Evolutionary conservation across 2,329 filamentous ascomycete species (phyloP), one percentile per base, ranked within the genome.

Genomic region (Cryphonectria parasitica): DNA sequence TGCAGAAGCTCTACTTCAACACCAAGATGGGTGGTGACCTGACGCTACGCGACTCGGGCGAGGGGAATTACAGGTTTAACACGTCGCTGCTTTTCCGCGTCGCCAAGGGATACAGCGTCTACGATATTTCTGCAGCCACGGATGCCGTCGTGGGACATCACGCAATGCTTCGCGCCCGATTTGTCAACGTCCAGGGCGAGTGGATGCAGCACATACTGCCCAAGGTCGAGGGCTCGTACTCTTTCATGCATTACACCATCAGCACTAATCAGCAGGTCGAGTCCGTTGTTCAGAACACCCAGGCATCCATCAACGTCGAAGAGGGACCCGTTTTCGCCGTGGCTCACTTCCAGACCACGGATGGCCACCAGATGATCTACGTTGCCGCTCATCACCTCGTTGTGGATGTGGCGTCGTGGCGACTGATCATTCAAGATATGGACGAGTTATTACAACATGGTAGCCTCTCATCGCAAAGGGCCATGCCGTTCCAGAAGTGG

Each of bases 1-100:
- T 87, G 82, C 86, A 88, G 76, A 83, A 84, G 68, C 78, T 88
- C 4, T 86, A 85, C 74, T 87, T 88, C 66, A 80, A 84, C 72
- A 85, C 84, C 0, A 76, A 79, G 1, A 82, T 85, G 76, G 82
- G 82, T 5, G 79, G 78, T 1, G 77, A 80, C 64, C 70, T 75
- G 15, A 76, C 77, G 36, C 74, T 77, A 19, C 75, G 80, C 36
- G 75, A 76, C 52, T 70, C 75, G 0, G 69, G 74, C 4, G 79
- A 80, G 2, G 80, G 80, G 0, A 81, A 78, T 31, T 84, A 83
- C 71, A 81, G 84, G 2, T 87, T 86, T 73, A 87, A 86, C 71
- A 84, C 85, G 73, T 86, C 85, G 71, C 77, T 87, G 8, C 76
- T 87, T 2, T 77, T 88, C 5, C 80, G 81, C 17, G 75, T 87